These are phyloP conservation scores for Candida glucosophila DNA, from an alignment of 1,139 yeast species.

Conservation along the genomic window DNA sequence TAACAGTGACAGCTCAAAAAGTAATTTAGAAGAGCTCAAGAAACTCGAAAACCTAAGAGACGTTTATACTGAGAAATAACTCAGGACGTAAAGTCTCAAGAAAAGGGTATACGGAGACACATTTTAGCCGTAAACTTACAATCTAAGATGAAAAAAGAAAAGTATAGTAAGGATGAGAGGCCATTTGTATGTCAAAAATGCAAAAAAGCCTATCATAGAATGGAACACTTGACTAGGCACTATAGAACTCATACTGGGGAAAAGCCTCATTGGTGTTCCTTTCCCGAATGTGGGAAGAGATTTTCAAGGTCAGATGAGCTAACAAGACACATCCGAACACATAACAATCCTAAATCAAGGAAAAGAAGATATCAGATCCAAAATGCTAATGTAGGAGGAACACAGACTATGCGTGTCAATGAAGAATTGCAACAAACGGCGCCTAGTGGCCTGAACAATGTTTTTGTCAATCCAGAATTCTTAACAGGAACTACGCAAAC, in stretches of 20 bases:
- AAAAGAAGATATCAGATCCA: constrained; percentile 19
- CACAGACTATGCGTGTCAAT: constrained; percentile 2
- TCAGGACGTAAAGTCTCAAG: no score
- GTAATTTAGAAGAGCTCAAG: no score
- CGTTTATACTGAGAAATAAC: no score
- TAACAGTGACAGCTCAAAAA: no score
- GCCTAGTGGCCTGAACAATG: no score
- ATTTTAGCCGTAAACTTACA: no score
- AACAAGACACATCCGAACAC: constrained; percentile 59
- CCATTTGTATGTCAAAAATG: constrained; percentile 58
- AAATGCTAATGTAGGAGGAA: constrained; percentile 1
- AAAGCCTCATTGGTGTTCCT: constrained; percentile 67
- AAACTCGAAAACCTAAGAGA: no score
- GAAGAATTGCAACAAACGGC: constrained; percentile 1
- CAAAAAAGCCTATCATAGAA: constrained; percentile 52
- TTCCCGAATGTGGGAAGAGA: constrained; percentile 56
- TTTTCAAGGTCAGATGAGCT: constrained; percentile 64
- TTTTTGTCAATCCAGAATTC: no score
- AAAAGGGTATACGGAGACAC: no score
- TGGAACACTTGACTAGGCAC: constrained; percentile 66
- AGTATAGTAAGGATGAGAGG: constrained; percentile 18
- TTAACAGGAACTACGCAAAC: no score
- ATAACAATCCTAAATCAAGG: constrained; percentile 45
- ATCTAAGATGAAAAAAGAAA: constrained; percentile 12
- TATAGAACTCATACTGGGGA: constrained; percentile 66